Conservation (phyloP, 495 filamentous ascomycete species). For the Aspergillus haitiensis region DNA sequence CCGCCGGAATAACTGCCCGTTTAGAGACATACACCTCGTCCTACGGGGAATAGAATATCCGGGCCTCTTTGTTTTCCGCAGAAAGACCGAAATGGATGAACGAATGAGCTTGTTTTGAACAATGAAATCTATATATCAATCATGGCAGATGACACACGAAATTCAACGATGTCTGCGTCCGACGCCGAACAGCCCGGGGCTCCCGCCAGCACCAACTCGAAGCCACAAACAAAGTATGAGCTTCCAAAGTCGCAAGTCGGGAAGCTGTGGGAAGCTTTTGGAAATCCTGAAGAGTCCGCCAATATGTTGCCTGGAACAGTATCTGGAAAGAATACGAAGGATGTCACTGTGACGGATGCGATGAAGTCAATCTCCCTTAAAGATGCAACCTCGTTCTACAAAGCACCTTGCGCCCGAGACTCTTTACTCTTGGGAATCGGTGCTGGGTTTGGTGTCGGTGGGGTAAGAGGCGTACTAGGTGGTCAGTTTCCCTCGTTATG, state of each 20-base stretch:
- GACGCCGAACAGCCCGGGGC: slow-evolving; percentile 21
- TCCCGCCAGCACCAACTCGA: slow-evolving; percentile 24
- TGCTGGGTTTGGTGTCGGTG: slow-evolving; percentile 71
- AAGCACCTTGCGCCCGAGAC: slow-evolving; percentile 80
- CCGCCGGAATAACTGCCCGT: slow-evolving; percentile 36
- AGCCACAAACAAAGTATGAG: slow-evolving; percentile 41
- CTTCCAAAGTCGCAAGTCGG: slow-evolving; percentile 48
- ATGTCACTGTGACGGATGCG: slow-evolving; percentile 60
- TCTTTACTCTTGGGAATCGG: slow-evolving; percentile 80
- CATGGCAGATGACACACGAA: slow-evolving; percentile 59
- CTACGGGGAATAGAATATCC: slow-evolving; percentile 25
- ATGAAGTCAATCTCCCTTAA: slow-evolving; percentile 63
- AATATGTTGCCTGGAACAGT: slow-evolving; percentile 49
- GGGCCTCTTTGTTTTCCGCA: slow-evolving; percentile 19
- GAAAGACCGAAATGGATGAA: not conserved
- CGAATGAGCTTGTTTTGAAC: not conserved
- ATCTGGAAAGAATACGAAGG: slow-evolving; percentile 46
- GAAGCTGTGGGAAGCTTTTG: slow-evolving; percentile 54
- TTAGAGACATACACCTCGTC: slow-evolving; percentile 3
- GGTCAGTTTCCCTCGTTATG: slow-evolving; percentile 48
- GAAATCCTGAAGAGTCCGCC: slow-evolving; percentile 47
- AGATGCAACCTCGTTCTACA: slow-evolving; percentile 73
- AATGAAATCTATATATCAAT: slow-evolving; percentile 14
- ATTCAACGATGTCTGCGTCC: slow-evolving; percentile 25
- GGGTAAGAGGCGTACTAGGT: slow-evolving; percentile 68